Base-by-base conservation (phyloP, 805 yeast genomes). In the Metschnikowia cerradonensis region DNA sequence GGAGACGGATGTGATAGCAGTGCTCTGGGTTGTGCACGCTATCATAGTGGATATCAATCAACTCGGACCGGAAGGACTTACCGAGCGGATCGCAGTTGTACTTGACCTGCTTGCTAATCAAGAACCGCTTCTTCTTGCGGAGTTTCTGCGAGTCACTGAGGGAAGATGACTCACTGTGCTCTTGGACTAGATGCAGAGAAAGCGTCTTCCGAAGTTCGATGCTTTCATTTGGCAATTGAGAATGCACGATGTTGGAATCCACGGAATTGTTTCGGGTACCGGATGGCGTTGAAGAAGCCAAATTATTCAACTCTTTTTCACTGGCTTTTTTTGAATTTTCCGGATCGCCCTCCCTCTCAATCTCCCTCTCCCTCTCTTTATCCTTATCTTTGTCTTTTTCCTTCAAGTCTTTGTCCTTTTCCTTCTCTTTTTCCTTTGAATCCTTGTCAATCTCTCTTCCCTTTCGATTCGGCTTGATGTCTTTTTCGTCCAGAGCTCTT, bases 21-120 rank as follows among this genome's bases (percentile, higher is more conserved):
- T 91, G 96, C 57, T 88, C 92, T 0, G 97, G 97, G 62, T 91
- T 92, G 65, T 90, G 97, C 3, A 91, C 91, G 41, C 84, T 78
- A 64, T 94, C 99, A 61, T 89, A 88, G 67, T 92, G 97, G 1
- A 94, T 90, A 5, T 83, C 82, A 41, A 90, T 74, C 2, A 83
- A 67, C 58, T 94, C 99, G 0, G 86, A 86, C 50, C 90, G 80
- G 65, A 82, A 83, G 0, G 97, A 89, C 52, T 82, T 77, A 2
- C 75, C 72, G 30, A 76, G 70, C 0, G 92, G 88, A 63, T 94
- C 99, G 15, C 90, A 79, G 64, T 92, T 88, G 58, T 81, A 80
- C 41, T 77, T 72, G 31, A 91, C 75, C 1, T 84, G 75, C 57
- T 83, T 79, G 65, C 94, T 85, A 49, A 91, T 71, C 30, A 82